These are phyloP conservation scores for Kodamaea neixiangensis DNA, from an alignment of 805 yeast species.

Conservation along the genomic window DNA sequence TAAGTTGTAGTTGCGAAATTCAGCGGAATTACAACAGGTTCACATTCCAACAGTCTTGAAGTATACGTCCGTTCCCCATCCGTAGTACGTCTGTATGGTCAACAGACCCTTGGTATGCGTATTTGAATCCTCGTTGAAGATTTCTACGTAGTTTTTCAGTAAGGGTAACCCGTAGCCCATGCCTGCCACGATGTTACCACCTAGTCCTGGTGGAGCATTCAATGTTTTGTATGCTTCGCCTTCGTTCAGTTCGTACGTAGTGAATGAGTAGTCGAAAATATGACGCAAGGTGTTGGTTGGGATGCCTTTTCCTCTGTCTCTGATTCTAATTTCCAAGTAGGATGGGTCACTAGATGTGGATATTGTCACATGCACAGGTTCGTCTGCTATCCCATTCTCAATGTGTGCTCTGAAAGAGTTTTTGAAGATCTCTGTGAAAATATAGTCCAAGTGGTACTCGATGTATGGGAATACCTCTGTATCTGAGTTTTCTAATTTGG, in stretches of 20 bases:
- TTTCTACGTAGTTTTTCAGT: conserved; percentile 51
- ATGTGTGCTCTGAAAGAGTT: conserved; percentile 88
- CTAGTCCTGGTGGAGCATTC: conserved; percentile 71
- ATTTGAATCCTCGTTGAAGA: conserved; percentile 30
- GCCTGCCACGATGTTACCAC: conserved; percentile 79
- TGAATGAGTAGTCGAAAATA: conserved; percentile 83
- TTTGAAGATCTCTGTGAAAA: conserved; percentile 82
- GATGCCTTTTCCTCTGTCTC: conserved; percentile 92
- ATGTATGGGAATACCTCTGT: conserved; percentile 72
- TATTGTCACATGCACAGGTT: conserved; percentile 42
- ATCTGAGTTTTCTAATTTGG: conserved; percentile 24
- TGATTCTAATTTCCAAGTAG: conserved; percentile 68
- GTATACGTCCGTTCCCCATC: conserved; percentile 50
- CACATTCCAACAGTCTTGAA: conserved; percentile 37
- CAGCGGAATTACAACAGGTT: neutral
- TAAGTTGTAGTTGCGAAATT: neutral
- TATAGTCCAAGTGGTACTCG: conserved; percentile 84
- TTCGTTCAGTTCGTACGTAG: conserved; percentile 67
- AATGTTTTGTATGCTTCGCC: conserved; percentile 61
- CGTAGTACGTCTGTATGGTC: conserved; percentile 42
- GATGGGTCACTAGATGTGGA: conserved; percentile 34
- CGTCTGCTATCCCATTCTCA: conserved; percentile 51
- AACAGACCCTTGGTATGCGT: conserved; percentile 38
- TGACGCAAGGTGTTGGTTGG: conserved; percentile 62
- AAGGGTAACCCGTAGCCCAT: conserved; percentile 96